These are phyloP conservation scores for Fallopia convolvulus DNA, from an alignment of 148 eudicot genomes.

Conservation along the genomic window DNA sequence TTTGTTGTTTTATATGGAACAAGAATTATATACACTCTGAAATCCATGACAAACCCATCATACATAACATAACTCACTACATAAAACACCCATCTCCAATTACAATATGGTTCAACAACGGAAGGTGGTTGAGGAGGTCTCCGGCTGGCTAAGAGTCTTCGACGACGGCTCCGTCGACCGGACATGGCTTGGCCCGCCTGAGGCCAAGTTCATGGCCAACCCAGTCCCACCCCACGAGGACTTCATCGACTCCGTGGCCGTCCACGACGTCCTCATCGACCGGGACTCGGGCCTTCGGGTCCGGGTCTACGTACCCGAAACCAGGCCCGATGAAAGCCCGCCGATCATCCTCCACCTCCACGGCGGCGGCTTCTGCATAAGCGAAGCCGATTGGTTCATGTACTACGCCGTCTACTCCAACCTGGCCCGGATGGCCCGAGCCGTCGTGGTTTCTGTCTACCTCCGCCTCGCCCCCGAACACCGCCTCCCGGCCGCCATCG, in stretches of 20 bases:
- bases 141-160: slow-evolving; percentile 73
- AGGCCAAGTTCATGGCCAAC: slow-evolving; percentile 62
- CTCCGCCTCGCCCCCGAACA: slow-evolving; percentile 63
- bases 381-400: slow-evolving; percentile 66
- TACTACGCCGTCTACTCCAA: slow-evolving; percentile 53
- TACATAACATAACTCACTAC: not conserved
- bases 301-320: slow-evolving; percentile 56
- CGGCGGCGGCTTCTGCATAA: slow-evolving; percentile 85
- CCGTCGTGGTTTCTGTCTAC: slow-evolving; percentile 48
- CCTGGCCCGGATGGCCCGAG: slow-evolving; percentile 33
- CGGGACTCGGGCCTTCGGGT: slow-evolving; percentile 24
- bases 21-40: not conserved
- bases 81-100: not conserved
- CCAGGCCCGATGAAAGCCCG: slow-evolving; percentile 26
- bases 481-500: slow-evolving; percentile 65
- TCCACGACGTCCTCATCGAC: slow-evolving; percentile 30
- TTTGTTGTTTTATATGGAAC: not conserved
- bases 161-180: slow-evolving; percentile 82
- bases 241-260: slow-evolving; percentile 53
- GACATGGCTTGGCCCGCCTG: slow-evolving; percentile 60
- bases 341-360: slow-evolving; percentile 69
- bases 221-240: slow-evolving; percentile 46
- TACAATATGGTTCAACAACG: slow-evolving; percentile 18
- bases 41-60: not conserved
- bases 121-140: slow-evolving; percentile 50